Evolutionary conservation across 257 asterid genomes (phyloP).

Genomic region (Paulownia fortunei): DNA sequence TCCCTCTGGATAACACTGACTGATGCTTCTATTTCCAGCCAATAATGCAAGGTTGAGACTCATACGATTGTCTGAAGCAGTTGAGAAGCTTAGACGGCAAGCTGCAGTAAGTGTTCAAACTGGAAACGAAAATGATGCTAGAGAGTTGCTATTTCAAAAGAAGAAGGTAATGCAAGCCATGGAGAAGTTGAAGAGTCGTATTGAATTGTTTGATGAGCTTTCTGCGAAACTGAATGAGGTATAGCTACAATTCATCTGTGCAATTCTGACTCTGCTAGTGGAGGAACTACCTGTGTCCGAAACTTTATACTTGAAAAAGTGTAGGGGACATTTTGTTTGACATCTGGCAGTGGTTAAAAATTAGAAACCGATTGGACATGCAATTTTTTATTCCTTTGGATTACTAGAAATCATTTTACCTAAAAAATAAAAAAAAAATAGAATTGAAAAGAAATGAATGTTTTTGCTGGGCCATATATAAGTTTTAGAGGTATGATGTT

Average conservation of each 20-base stretch:
- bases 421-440: conserved; percentile 3
- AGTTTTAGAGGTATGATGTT: conserved; percentile 9
- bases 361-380: not conserved
- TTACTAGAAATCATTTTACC: not conserved
- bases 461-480: not conserved
- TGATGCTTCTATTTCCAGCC: conserved; percentile 56
- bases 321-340: not conserved
- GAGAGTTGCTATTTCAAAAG: conserved; percentile 79
- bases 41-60: conserved; percentile 79
- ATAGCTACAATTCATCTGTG: conserved; percentile 25
- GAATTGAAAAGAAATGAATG: not conserved
- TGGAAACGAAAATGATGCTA: conserved; percentile 84
- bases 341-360: not conserved
- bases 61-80: conserved; percentile 89
- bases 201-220: conserved; percentile 81
- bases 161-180: conserved; percentile 90
- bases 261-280: conserved; percentile 15
- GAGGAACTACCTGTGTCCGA: not conserved
- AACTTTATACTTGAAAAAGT: conserved; percentile 1
- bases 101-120: conserved; percentile 74
- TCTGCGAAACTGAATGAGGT: conserved; percentile 81
- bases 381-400: not conserved
- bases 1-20: conserved; percentile 20
- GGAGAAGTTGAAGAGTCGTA: conserved; percentile 83
- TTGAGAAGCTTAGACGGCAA: conserved; percentile 77